These are phyloP conservation scores for Entomortierella parvispora DNA, from an alignment of 192 early-diverging fungal species.

Conservation along the genomic window DNA sequence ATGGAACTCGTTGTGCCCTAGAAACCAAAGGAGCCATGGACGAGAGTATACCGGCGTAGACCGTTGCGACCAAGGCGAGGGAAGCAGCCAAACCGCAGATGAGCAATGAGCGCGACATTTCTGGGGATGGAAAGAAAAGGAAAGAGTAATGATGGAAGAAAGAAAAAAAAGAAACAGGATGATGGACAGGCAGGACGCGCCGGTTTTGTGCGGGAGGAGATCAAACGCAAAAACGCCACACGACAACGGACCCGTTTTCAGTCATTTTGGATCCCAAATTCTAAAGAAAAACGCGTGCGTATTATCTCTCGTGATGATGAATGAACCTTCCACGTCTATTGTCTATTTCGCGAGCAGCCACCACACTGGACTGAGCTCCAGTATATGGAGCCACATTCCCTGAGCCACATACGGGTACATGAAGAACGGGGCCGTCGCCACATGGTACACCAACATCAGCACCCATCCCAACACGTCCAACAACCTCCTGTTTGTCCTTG, in stretches of 20 bases:
- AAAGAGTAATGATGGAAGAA: too few relatives aligned
- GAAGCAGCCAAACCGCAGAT: conserved; percentile 17
- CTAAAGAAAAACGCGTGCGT: too few relatives aligned
- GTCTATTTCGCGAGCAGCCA: too few relatives aligned
- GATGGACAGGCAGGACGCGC: too few relatives aligned
- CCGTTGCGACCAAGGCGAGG: conserved; percentile 11
- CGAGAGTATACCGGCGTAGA: conserved; percentile 15
- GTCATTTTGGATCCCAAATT: too few relatives aligned
- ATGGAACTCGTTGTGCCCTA: neutral
- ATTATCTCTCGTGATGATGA: too few relatives aligned
- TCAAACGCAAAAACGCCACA: too few relatives aligned
- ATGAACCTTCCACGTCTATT: too few relatives aligned
- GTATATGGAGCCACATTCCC: conserved; percentile 25
- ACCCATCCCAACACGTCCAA: neutral
- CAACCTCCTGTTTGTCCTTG: neutral
- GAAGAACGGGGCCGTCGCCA: conserved; percentile 23
- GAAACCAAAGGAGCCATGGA: neutral
- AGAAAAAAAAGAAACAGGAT: too few relatives aligned
- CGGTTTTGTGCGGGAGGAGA: too few relatives aligned
- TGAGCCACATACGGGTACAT: conserved; percentile 26
- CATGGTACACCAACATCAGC: conserved; percentile 15
- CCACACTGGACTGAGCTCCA: conserved; percentile 22
- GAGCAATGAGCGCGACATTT: neutral
- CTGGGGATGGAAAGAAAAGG: too few relatives aligned
- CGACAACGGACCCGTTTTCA: too few relatives aligned